Evolutionary conservation across 2,329 filamentous ascomycete species (phyloP), one percentile per base, ranked within the genome.

Genomic region (Pestalotiopsis sp.): DNA sequence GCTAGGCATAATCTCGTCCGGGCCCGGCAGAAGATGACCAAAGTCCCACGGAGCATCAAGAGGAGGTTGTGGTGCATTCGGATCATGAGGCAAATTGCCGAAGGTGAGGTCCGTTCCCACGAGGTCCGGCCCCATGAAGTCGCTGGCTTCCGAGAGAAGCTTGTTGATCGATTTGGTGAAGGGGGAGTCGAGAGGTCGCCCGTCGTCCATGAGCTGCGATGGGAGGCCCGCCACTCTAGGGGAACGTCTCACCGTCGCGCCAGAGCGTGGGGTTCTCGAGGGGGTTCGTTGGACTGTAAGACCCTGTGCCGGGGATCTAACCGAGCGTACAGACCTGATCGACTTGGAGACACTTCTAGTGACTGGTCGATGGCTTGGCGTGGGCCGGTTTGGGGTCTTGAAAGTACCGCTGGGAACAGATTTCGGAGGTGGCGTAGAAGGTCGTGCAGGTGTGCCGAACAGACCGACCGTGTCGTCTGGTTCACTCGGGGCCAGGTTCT

Each of bases 311-410:
- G 86, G 86, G 4, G 87, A 88, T 52, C 79, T 76, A 20, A 81
- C 79, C 3, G 86, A 86, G 61, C 85, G 84, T 68, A 89, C 82
- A 41, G 88, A 89, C 68, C 83, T 83, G 68, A 89, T 82, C 45
- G 88, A 89, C 68, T 83, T 83, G 12, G 87, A 88, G 14, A 90
- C 85, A 76, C 87, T 90, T 74, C 88, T 84, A 73, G 88, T 91
- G 76, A 87, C 87, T 41, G 85, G 89, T 72, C 87, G 88, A 74
- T 89, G 88, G 72, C 79, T 89, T 2, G 87, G 89, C 1, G 86
- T 89, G n/a, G 83, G 84, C n/a, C 85, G 86, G 1, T 88, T 88
- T 1, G 90, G 89, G 2, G 90, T 91, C 77, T 90, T 90, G 77
- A 90, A 89, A 2, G 79, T 78, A 4, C 79, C 81, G 49, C 81